A percentile compares a stretch with the other conserved stretches of the same genome.
Conservation (phyloP, 2,329 filamentous ascomycete species). For the Stagonosporopsis chrysanthemi region DNA sequence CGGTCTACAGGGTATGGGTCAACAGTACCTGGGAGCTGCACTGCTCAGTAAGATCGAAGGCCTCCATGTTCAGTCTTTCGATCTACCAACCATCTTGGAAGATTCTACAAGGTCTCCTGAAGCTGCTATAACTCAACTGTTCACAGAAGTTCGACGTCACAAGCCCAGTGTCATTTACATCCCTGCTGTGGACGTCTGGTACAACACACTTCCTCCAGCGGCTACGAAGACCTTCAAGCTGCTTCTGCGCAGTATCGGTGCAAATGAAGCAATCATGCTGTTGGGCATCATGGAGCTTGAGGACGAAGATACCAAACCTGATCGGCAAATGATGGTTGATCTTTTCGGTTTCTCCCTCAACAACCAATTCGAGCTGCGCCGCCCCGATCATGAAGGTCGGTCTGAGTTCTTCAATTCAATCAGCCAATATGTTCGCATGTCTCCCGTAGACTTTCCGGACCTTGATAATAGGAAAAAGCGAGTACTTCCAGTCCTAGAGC, state of each 20-base stretch:
- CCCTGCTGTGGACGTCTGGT: slow-evolving; percentile 89
- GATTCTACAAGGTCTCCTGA: slow-evolving; percentile 84
- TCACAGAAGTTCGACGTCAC: slow-evolving; percentile 90
- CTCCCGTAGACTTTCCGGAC: slow-evolving; percentile 86
- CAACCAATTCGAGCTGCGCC: slow-evolving; percentile 74
- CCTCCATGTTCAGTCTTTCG: slow-evolving; percentile 92
- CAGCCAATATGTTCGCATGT: slow-evolving; percentile 77
- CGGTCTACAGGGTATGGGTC: slow-evolving; percentile 89
- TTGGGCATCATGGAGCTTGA: slow-evolving; percentile 82
- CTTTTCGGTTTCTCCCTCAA: slow-evolving; percentile 86
- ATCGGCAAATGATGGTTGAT: slow-evolving; percentile 71
- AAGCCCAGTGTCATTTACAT: slow-evolving; percentile 97
- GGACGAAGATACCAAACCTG: slow-evolving; percentile 63
- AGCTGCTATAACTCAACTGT: slow-evolving; percentile 87
- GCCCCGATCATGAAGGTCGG: slow-evolving; percentile 73
- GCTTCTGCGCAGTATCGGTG: slow-evolving; percentile 81
- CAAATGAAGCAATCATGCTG: slow-evolving; percentile 87
- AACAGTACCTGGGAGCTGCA: slow-evolving; percentile 85
- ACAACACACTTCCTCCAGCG: slow-evolving; percentile 68
- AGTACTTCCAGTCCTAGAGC: slow-evolving; percentile 77
- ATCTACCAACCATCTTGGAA: slow-evolving; percentile 83
- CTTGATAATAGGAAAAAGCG: slow-evolving; percentile 86
- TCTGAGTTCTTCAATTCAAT: slow-evolving; percentile 80
- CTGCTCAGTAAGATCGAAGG: slow-evolving; percentile 91
- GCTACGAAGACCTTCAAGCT: slow-evolving; percentile 82